phyloP scores from a whole-genome alignment of 2,329 filamentous ascomycete species.

The Tolypocladium album region DNA sequence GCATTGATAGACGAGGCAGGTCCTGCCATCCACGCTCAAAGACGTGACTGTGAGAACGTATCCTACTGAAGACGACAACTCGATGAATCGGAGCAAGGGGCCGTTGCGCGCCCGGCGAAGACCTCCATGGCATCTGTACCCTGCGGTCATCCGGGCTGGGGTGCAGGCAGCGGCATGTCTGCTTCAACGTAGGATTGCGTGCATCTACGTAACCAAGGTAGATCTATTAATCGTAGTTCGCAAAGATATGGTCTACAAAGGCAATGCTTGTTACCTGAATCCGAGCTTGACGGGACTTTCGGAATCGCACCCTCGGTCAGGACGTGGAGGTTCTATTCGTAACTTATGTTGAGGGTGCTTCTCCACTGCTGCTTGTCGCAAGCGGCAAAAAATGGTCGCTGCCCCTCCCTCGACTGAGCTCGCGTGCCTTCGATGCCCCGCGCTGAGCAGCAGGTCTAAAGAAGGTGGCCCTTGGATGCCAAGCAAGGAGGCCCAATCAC shows the following conservation, averaged over 20 bases:
- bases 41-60: background rate
- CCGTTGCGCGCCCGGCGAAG: background rate
- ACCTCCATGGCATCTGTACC: background rate
- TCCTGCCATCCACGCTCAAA: background rate
- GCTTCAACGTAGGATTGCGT: background rate
- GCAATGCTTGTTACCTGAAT: background rate
- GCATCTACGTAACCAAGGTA: background rate
- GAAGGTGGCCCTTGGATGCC: background rate
- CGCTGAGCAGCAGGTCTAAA: background rate
- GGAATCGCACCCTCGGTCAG: background rate
- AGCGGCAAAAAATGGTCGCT: background rate
- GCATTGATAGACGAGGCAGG: constrained; percentile 3
- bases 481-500: background rate
- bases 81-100: background rate
- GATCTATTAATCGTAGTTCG: background rate
- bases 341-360: background rate
- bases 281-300: background rate
- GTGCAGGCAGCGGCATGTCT: background rate
- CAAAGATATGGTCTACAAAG: background rate
- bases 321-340: background rate
- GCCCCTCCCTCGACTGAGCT: background rate
- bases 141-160: background rate
- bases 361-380: background rate
- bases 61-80: background rate
- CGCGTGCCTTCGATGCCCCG: background rate